phyloP scores from a whole-genome alignment of 345 rosid species.

The Citrus mangshanensis region DNA sequence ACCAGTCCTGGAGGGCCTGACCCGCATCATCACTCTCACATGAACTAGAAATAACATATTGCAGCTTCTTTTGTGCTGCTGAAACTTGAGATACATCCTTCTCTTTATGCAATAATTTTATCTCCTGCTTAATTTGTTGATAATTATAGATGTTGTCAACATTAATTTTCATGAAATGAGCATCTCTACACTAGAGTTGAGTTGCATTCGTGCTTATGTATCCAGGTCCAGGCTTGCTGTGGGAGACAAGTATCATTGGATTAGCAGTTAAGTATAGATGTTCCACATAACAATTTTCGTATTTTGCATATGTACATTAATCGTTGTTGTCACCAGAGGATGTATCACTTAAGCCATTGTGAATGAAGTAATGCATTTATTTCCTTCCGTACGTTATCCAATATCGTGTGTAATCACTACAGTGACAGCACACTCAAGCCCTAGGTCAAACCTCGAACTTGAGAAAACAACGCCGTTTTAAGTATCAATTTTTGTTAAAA shows the following conservation, averaged over 20 bases:
- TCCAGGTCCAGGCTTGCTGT: neutral
- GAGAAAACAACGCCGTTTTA: too few species aligned
- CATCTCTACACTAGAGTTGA: neutral
- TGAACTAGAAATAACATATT: neutral
- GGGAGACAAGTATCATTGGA: neutral
- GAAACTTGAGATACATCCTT: neutral
- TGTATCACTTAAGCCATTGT: too few species aligned
- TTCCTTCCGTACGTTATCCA: too few species aligned
- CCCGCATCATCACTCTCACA: constrained; percentile 32
- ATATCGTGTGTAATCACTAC: too few species aligned
- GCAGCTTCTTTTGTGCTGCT: neutral
- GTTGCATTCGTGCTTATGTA: neutral
- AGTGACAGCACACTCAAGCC: too few species aligned
- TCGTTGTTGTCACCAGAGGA: too few species aligned
- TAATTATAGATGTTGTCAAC: neutral
- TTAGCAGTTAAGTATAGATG: too few species aligned
- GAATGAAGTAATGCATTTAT: too few species aligned
- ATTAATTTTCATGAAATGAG: neutral
- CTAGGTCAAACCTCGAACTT: accelerated
- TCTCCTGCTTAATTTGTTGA: neutral
- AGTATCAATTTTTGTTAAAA: too few species aligned
- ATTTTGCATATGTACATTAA: too few species aligned
- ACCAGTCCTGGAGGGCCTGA: constrained; percentile 50
- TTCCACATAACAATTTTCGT: too few species aligned
- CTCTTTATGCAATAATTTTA: neutral